phyloP scores from a whole-genome alignment of 2,329 filamentous ascomycete species.

The Didymella pomorum region DNA sequence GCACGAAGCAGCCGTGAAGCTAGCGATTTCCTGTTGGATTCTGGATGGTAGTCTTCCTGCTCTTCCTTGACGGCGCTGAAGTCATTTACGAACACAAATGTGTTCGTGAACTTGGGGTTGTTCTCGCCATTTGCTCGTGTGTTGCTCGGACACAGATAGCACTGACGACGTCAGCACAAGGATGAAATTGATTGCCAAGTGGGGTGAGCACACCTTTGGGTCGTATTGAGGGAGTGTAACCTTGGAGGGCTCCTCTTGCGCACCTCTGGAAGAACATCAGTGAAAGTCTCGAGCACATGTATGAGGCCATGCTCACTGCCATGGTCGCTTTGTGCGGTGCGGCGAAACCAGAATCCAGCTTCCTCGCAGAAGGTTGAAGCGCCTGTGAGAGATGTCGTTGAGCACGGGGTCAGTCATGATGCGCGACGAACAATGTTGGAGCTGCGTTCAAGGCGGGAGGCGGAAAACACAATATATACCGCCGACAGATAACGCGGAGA shows the following conservation, averaged over 20 bases:
- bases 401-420: slow-evolving; percentile 64
- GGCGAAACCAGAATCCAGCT: slow-evolving; percentile 95
- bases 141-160: slow-evolving; percentile 95
- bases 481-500: slow-evolving; percentile 20
- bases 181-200: slow-evolving; percentile 1
- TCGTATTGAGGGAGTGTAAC: slow-evolving; percentile 78
- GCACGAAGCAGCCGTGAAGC: slow-evolving; percentile 80
- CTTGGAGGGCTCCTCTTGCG: slow-evolving; percentile 58
- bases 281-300: neutral
- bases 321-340: slow-evolving; percentile 94
- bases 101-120: slow-evolving; percentile 86
- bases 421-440: slow-evolving; percentile 5
- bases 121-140: slow-evolving; percentile 82
- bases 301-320: slow-evolving; percentile 75
- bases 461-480: slow-evolving; percentile 16
- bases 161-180: slow-evolving; percentile 60
- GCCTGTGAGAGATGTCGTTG: slow-evolving; percentile 91
- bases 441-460: slow-evolving; percentile 7
- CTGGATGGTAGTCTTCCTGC: slow-evolving; percentile 77
- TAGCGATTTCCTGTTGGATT: slow-evolving; percentile 63
- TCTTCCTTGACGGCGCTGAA: slow-evolving; percentile 96
- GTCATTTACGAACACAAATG: slow-evolving; percentile 96
- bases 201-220: slow-evolving; percentile 55
- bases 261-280: slow-evolving; percentile 49
- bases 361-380: slow-evolving; percentile 89